These are phyloP conservation scores for Taphrina populina DNA, from an alignment of 1,139 yeast genomes.

Conservation along the genomic window DNA sequence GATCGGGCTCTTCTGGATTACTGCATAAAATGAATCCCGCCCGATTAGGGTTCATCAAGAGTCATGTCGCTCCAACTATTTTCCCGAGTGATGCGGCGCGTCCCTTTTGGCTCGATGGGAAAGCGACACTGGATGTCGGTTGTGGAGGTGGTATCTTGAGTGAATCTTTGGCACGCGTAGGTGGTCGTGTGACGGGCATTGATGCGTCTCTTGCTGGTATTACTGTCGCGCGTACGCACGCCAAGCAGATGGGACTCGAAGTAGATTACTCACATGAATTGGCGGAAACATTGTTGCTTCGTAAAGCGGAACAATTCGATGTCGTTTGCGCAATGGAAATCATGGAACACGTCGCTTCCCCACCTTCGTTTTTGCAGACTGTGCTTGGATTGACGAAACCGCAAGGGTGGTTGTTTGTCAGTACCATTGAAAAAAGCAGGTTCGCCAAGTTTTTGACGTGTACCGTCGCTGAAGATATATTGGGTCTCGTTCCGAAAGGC, in stretches of 20 bases:
- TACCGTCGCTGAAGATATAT: slow-evolving; percentile 77
- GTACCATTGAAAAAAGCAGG: slow-evolving; percentile 87
- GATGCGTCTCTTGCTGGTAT: slow-evolving; percentile 83
- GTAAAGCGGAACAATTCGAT: slow-evolving; percentile 53
- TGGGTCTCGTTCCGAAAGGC: slow-evolving; percentile 82
- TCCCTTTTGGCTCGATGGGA: slow-evolving; percentile 44
- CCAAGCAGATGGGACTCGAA: slow-evolving; percentile 48
- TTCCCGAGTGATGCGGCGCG: slow-evolving; percentile 42
- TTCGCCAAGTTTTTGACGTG: slow-evolving; percentile 94
- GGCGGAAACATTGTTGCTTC: slow-evolving; percentile 51
- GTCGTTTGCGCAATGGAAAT: slow-evolving; percentile 89
- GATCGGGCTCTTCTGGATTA: slow-evolving; percentile 85
- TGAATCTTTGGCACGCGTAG: slow-evolving; percentile 81
- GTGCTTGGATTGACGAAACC: slow-evolving; percentile 69
- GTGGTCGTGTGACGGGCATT: slow-evolving; percentile 69
- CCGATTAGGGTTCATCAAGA: slow-evolving; percentile 73
- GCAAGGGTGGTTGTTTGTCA: slow-evolving; percentile 81
- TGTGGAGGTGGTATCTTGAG: slow-evolving; percentile 96
- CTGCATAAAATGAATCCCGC: slow-evolving; percentile 90
- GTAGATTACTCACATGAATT: slow-evolving; percentile 61
- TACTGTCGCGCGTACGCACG: slow-evolving; percentile 73
- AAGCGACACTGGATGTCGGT: slow-evolving; percentile 77
- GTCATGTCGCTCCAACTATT: slow-evolving; percentile 7
- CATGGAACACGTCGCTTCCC: slow-evolving; percentile 88
- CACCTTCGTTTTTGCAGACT: slow-evolving; percentile 65